Conservation (phyloP, 2,329 filamentous ascomycete genomes). For the Juglanconis oblonga region DNA sequence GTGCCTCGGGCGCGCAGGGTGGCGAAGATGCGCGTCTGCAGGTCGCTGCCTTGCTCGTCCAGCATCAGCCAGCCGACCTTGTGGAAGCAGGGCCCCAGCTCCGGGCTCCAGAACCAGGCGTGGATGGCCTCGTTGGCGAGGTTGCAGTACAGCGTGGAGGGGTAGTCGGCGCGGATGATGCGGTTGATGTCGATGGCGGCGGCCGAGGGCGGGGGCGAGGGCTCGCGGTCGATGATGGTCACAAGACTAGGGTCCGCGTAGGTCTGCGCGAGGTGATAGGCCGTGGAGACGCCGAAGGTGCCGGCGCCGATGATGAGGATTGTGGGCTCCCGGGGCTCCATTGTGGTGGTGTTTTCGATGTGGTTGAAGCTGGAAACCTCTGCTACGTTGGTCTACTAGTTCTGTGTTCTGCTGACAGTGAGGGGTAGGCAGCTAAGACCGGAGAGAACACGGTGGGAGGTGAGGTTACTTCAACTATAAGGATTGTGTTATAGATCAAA, state of each 20-base stretch:
- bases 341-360: not conserved
- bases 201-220: not conserved
- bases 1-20: slow-evolving; percentile 6
- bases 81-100: slow-evolving; percentile 12
- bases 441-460: too few relatives aligned
- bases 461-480: too few relatives aligned
- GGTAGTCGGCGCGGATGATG: slow-evolving; percentile 11
- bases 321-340: not conserved
- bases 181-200: slow-evolving; percentile 12
- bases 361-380: not conserved
- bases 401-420: too few relatives aligned
- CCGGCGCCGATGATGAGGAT: slow-evolving; percentile 12
- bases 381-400: not conserved
- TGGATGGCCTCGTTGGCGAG: slow-evolving; percentile 14
- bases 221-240: slow-evolving; percentile 6
- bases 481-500: too few relatives aligned
- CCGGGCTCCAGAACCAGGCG: slow-evolving; percentile 12
- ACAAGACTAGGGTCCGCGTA: not conserved
- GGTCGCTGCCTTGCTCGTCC: slow-evolving; percentile 2
- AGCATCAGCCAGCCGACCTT: slow-evolving; percentile 9
- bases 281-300: slow-evolving; percentile 10
- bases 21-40: not conserved
- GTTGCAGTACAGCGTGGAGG: slow-evolving; percentile 9
- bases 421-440: too few relatives aligned
- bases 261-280: slow-evolving; percentile 8